Evolutionary conservation across 768 basidiomycete species (phyloP).

Genomic region (Termitomyces sp.): DNA sequence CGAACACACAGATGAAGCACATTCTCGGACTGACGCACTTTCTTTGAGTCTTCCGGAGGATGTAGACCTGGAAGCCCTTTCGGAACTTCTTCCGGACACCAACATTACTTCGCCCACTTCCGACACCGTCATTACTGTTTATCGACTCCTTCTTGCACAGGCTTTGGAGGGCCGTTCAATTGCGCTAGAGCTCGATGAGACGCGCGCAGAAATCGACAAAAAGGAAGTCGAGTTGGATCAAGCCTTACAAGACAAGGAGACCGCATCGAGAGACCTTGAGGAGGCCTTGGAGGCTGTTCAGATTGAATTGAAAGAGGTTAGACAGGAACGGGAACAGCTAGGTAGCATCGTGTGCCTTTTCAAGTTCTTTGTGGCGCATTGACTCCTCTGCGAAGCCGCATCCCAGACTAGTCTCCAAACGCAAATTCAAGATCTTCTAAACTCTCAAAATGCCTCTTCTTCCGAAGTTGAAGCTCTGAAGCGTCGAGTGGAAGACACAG

Average conservation of each 20-base stretch:
- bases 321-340: conserved; percentile 62
- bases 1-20: conserved; percentile 20
- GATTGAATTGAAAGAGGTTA: conserved; percentile 50
- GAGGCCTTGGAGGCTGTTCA: conserved; percentile 43
- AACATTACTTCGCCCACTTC: conserved; percentile 51
- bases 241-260: conserved; percentile 74
- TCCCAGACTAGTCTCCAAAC: conserved; percentile 45
- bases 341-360: conserved; percentile 31
- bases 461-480: conserved; percentile 55
- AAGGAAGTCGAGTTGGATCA: conserved; percentile 85
- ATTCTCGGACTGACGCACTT: conserved; percentile 27
- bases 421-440: conserved; percentile 52
- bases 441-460: conserved; percentile 57
- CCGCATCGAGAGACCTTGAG: conserved; percentile 52
- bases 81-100: conserved; percentile 56
- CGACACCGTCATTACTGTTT: conserved; percentile 58
- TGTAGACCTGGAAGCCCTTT: conserved; percentile 57
- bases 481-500: conserved; percentile 64
- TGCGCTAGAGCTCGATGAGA: conserved; percentile 64
- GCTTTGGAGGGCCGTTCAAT: conserved; percentile 47
- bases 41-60: conserved; percentile 54
- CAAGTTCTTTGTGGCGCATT: conserved; percentile 12
- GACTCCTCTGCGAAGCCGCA: conserved; percentile 29
- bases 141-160: conserved; percentile 57
- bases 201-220: conserved; percentile 59